Conservation (phyloP, 208 protist species). For the Leishmania amazonensis region DNA sequence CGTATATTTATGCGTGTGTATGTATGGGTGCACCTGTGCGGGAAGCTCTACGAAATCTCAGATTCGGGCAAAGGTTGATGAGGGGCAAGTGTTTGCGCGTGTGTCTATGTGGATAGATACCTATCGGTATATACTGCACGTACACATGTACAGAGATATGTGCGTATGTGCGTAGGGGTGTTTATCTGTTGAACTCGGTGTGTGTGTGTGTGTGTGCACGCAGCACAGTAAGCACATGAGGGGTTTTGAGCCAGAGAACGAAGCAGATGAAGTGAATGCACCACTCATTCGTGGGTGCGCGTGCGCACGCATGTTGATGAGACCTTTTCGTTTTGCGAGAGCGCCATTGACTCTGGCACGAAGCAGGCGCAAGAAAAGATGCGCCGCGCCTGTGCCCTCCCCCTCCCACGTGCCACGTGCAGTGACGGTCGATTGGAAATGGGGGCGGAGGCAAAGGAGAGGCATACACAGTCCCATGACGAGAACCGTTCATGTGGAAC, state of each 20-base stretch:
- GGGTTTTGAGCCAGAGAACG: not conserved
- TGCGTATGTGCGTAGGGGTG: not conserved
- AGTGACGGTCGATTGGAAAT: too few relatives aligned
- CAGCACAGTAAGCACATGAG: not conserved
- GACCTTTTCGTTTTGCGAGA: not conserved
- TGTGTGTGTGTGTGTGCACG: not conserved
- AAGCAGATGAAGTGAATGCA: not conserved
- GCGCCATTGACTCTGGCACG: not conserved
- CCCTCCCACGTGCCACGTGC: not conserved
- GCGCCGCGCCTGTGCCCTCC: not conserved
- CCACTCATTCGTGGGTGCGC: too few relatives aligned
- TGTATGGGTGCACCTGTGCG: not conserved
- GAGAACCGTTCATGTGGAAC: not conserved
- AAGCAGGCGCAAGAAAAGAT: not conserved
- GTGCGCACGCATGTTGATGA: not conserved
- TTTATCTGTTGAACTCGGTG: not conserved
- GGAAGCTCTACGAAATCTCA: not conserved
- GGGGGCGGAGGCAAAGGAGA: not conserved
- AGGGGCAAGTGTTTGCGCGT: not conserved
- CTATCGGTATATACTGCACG: not conserved
- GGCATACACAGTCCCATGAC: not conserved
- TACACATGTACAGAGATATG: not conserved
- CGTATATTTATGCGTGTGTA: not conserved
- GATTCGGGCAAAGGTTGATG: not conserved
- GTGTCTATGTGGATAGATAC: not conserved